Evolutionary conservation across 306 rosid genomes (phyloP), one percentile per base, ranked within the genome.

Genomic region (Cucumis cinereus): DNA sequence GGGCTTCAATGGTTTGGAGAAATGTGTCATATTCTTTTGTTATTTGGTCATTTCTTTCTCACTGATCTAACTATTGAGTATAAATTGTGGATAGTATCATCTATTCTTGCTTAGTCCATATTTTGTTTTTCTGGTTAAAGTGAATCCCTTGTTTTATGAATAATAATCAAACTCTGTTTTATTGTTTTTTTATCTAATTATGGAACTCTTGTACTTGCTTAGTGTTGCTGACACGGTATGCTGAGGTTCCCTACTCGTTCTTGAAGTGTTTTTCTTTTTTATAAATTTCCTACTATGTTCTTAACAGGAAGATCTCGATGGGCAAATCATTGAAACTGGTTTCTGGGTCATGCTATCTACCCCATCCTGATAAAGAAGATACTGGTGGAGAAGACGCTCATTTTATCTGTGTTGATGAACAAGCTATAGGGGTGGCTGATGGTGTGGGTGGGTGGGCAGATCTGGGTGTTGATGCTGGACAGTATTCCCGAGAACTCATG

Each of bases 381-480:
- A 95, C 98, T 61, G 99, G 99, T 6, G 99, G 99, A 79, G 99
- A 95, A 87, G 98, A 95, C 76, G 99, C 99, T 70, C 99, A 92
- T 88, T 95, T 95, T 73, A 90, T 95, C 75, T 95, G 99, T 81
- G 81, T 82, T 24, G 92, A 95, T 82, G 99, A 92, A 82, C 96
- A 92, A 59, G 99, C 97, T 30, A 66, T 95, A 63, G 99, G 99
- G 56, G 97, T 95, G 86, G 99, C 99, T 8, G 99, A 95, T 81
- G 99, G 99, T 78, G 99, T 95, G 77, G 99, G 99, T 80, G 99
- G 99, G 73, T 95, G 99, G 99, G 98, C 99, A 73, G 97, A 95
- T 75, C 86, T 79, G 49, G 99, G 98, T 72, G 88, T 95, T 38
- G 82, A 95, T 89, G 43, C 99, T 8, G 99, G 99, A 81, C 74